A percentile compares a stretch with the other conserved stretches of the same genome.
These are phyloP conservation scores for Saccharomyces uvarum DNA, from an alignment of 1,139 yeast species.

Conservation along the genomic window DNA sequence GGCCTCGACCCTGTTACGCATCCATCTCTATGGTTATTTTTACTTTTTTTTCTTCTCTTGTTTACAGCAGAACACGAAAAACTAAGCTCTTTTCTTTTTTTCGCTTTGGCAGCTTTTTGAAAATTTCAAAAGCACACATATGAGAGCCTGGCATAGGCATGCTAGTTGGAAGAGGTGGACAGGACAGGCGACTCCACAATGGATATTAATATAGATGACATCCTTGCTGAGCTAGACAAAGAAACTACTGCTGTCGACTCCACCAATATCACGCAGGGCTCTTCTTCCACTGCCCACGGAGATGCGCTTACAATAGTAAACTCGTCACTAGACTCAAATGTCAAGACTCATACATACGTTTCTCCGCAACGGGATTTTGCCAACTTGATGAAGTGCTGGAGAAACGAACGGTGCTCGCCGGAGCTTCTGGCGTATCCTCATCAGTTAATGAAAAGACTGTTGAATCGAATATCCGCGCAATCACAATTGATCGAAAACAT, in stretches of 20 bases:
- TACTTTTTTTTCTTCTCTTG: background rate
- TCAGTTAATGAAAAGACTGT: constrained; percentile 47
- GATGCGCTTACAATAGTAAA: constrained; percentile 7
- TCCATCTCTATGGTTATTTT: background rate
- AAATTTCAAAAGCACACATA: background rate
- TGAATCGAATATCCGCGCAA: constrained; percentile 56
- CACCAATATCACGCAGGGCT: constrained; percentile 7
- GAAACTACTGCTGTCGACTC: constrained; percentile 31
- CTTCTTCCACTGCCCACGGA: constrained; percentile 5
- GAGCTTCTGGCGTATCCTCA: constrained; percentile 69
- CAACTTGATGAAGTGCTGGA: constrained; percentile 59
- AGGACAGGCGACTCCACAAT: constrained; percentile 10
- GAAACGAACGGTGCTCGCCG: constrained; percentile 78
- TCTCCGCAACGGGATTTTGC: constrained; percentile 33
- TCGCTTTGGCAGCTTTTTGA: background rate
- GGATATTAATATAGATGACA: constrained; percentile 59
- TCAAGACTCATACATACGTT: background rate
- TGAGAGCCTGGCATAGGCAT: background rate
- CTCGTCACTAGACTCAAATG: constrained; percentile 10
- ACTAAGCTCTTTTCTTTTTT: background rate
- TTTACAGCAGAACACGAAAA: background rate
- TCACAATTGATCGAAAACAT: constrained; percentile 62
- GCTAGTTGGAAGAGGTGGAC: background rate
- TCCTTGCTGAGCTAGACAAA: constrained; percentile 53
- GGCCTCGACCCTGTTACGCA: background rate